Percentiles rank a stretch among this genome's conserved stretches.
These are phyloP conservation scores for Cutaneotrichosporon daszewskae DNA, from an alignment of 1,284 basidiomycete genomes.

Conservation along the genomic window DNA sequence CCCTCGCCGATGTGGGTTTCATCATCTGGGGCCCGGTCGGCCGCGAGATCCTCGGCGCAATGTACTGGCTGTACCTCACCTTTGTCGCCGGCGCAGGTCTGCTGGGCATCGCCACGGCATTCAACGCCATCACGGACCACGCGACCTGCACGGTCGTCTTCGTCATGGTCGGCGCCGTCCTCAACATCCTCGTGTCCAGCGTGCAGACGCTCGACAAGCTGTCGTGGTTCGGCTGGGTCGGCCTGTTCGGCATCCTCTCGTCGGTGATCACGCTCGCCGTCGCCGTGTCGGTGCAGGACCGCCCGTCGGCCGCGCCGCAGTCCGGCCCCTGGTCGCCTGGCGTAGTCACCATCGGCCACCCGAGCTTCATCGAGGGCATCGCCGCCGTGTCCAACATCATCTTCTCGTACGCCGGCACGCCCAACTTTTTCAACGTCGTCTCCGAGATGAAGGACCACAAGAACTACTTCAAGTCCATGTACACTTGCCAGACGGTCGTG, in stretches of 20 bases:
- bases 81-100: slow-evolving; percentile 21
- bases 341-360: slow-evolving; percentile 28
- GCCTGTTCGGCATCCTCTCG: slow-evolving; percentile 22
- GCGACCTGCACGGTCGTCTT: slow-evolving; percentile 31
- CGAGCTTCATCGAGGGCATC: slow-evolving; percentile 27
- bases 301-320: slow-evolving; percentile 37
- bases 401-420: slow-evolving; percentile 27
- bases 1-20: slow-evolving; percentile 26
- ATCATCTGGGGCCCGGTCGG: slow-evolving; percentile 14
- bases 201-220: slow-evolving; percentile 32
- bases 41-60: slow-evolving; percentile 30
- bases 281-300: slow-evolving; percentile 36
- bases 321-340: slow-evolving; percentile 29
- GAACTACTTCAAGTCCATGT: slow-evolving; percentile 16
- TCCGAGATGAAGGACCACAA: slow-evolving; percentile 41
- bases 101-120: slow-evolving; percentile 28
- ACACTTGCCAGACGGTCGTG: slow-evolving; percentile 12
- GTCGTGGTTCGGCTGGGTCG: slow-evolving; percentile 36
- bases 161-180: slow-evolving; percentile 18
- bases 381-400: slow-evolving; percentile 25
- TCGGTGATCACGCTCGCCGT: slow-evolving; percentile 33
- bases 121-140: slow-evolving; percentile 35
- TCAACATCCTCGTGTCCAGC: slow-evolving; percentile 19
- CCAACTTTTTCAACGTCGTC: slow-evolving; percentile 26
- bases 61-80: slow-evolving; percentile 23